Evolutionary conservation across 352 stramenopile species (phyloP).

Genomic region (Phytophthora megakarya): DNA sequence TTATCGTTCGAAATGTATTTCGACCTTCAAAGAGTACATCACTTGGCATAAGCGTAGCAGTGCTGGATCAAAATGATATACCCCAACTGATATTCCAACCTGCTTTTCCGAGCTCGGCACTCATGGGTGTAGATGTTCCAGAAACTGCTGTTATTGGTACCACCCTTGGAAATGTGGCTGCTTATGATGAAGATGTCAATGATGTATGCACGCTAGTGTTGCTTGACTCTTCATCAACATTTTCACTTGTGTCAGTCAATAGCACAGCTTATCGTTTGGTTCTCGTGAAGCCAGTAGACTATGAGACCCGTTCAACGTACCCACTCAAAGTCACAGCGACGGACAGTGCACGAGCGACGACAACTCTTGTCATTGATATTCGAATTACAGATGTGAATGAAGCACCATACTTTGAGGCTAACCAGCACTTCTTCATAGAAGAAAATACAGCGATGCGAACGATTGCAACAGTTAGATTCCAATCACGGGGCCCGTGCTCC

Average conservation of each 20-base stretch:
- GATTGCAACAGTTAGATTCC: slow-evolving; percentile 32
- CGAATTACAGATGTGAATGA: slow-evolving; percentile 55
- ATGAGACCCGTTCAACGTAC: slow-evolving; percentile 29
- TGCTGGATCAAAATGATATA: slow-evolving; percentile 24
- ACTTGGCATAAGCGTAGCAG: slow-evolving; percentile 11
- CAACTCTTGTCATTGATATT: slow-evolving; percentile 11
- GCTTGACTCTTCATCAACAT: slow-evolving; percentile 5
- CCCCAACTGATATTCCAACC: slow-evolving; percentile 20
- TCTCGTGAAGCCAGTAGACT: slow-evolving; percentile 24
- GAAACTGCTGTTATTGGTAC: slow-evolving; percentile 23
- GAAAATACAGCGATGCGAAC: slow-evolving; percentile 26
- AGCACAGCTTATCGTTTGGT: slow-evolving; percentile 15
- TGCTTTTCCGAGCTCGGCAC: slow-evolving; percentile 11
- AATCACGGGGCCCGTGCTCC: slow-evolving; percentile 19
- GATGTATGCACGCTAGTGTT: slow-evolving; percentile 18
- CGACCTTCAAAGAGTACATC: slow-evolving; percentile 24
- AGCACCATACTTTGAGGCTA: slow-evolving; percentile 34
- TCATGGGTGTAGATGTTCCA: slow-evolving; percentile 6
- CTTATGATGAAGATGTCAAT: slow-evolving; percentile 29
- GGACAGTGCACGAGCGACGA: slow-evolving; percentile 5
- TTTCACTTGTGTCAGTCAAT: slow-evolving; percentile 17
- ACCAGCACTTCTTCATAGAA: slow-evolving; percentile 48
- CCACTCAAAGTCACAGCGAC: slow-evolving; percentile 5
- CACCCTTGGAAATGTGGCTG: slow-evolving; percentile 10
- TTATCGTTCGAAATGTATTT: slow-evolving; percentile 25